Base-by-base conservation (phyloP, 2,329 filamentous ascomycete genomes). In the Talaromyces sp. region DNA sequence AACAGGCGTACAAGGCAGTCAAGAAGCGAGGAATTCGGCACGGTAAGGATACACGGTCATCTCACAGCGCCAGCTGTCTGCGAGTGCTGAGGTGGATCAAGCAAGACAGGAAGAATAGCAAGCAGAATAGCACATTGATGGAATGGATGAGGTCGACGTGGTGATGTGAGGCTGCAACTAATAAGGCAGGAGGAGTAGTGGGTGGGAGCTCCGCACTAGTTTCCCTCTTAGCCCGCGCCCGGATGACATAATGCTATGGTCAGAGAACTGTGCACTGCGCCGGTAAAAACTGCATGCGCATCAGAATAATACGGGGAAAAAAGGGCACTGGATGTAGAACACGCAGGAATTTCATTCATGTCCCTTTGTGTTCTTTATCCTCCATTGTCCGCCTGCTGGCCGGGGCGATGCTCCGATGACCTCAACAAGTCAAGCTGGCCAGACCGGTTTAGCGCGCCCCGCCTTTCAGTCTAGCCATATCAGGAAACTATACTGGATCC, bases 1-100 rank as follows among this genome's bases (percentile, higher is more conserved):
- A 14, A 23, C 8, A 23, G n/a, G 42, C 9, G 42, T 47, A 3
- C 1, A 27, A 23, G 58, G 60, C 60, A 57, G 58, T 65, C 64
- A 65, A 16, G 18, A 18, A 47, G 44, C 44, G 44, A 47, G 4
- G 23, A 27, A 27, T 47, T 47, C 44, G 44, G 12, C 44, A 47
- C 44, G 44, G 44, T 27, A 47, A 27, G 44, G n/a, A 47, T 47
- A 47, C 23, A 47, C 44, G 44, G 44, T 18, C 44, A 47, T 47
- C 44, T 47, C 44, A 27, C 44, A 27, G 44, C 44, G 44, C 44
- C 8, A 12, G 44, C 44, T 23, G 44, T 47, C 44, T 47, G 44
- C 44, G 44, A 10, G 23, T 23, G 44, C 6, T 47, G 44, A 12
- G 10, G 10, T 12, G n/a, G 10, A n/a, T 23, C 44, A 47, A 14